Evolutionary conservation across 257 asterid species (phyloP).

Genomic region (Anisodus acutangulus): DNA sequence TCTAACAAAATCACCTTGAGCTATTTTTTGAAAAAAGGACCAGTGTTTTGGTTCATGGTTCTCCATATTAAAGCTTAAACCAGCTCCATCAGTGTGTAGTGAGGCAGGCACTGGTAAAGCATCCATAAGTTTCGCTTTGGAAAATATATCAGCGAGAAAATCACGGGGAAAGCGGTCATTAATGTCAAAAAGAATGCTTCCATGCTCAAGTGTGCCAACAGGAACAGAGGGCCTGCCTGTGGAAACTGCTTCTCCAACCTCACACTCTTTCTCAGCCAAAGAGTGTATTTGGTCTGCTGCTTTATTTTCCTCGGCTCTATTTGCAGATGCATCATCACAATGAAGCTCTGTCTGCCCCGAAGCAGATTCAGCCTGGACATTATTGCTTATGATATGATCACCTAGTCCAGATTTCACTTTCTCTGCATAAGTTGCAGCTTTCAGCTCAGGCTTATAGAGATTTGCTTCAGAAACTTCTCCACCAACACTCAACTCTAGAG

Average conservation of each 20-base stretch:
- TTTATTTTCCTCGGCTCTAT: conserved; percentile 35
- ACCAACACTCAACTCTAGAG: conserved; percentile 37
- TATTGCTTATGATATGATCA: conserved; percentile 37
- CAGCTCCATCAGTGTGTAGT: conserved; percentile 59
- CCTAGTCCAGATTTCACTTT: conserved; percentile 42
- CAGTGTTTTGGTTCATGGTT: conserved; percentile 81
- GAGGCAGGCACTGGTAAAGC: conserved; percentile 45
- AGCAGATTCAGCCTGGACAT: conserved; percentile 45
- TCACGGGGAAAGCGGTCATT: conserved; percentile 87
- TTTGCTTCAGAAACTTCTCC: conserved; percentile 46
- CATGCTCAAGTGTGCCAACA: conserved; percentile 43
- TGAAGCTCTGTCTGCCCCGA: conserved; percentile 29
- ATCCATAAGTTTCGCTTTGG: conserved; percentile 52
- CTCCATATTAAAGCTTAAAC: conserved; percentile 67
- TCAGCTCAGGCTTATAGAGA: conserved; percentile 44
- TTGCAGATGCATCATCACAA: conserved; percentile 31
- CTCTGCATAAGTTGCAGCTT: conserved; percentile 40
- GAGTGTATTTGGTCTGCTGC: conserved; percentile 37
- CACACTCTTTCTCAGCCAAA: conserved; percentile 41
- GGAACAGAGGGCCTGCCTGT: conserved; percentile 47
- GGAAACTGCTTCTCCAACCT: conserved; percentile 40
- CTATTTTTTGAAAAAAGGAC: conserved; percentile 80
- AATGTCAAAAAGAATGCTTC: conserved; percentile 72
- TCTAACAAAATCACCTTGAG: conserved; percentile 62
- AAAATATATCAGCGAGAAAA: conserved; percentile 76